Percentiles rank a stretch among this genome's conserved stretches.
phyloP scores from a whole-genome alignment of 1,284 basidiomycete genomes.

The Irpex sp. region DNA sequence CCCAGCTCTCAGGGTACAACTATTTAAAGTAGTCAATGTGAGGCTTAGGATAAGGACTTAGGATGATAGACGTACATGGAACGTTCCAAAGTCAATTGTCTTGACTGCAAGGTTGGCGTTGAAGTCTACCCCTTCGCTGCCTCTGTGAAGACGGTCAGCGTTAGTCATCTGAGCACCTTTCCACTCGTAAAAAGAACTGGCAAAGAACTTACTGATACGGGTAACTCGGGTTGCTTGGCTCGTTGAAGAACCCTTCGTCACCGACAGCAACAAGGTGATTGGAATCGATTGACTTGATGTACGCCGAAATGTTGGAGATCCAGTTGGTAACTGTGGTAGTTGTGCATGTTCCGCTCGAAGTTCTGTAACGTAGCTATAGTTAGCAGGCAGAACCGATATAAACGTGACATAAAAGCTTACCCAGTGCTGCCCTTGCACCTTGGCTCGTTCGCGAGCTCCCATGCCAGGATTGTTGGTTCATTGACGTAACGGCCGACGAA shows the following conservation, averaged over 20 bases:
- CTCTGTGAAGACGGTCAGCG: constrained; percentile 26
- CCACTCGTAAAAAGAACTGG: too few species aligned
- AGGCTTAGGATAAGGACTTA: neutral
- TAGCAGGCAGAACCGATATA: neutral
- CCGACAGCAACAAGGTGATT: constrained; percentile 41
- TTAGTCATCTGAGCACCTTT: too few species aligned
- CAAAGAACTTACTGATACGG: constrained; percentile 54
- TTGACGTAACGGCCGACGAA: constrained; percentile 35
- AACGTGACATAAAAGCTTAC: constrained; percentile 17
- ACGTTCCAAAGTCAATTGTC: constrained; percentile 60
- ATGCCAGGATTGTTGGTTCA: constrained; percentile 34
- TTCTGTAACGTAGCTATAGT: constrained; percentile 9
- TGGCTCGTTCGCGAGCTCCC: constrained; percentile 38
- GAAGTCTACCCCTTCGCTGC: constrained; percentile 54
- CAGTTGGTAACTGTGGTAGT: constrained; percentile 27
- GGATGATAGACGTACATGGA: constrained; percentile 39
- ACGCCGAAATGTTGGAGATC: constrained; percentile 27
- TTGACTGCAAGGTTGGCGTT: constrained; percentile 50
- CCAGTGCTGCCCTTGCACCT: constrained; percentile 31
- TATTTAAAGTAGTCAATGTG: constrained; percentile 23
- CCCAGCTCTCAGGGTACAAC: constrained; percentile 47
- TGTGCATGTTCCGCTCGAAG: constrained; percentile 26
- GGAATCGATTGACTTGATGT: constrained; percentile 30
- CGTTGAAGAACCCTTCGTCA: constrained; percentile 59
- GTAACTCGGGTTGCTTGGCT: constrained; percentile 38